Conservation (phyloP, 2,329 filamentous ascomycete genomes). For the Podosphaera fusca region DNA sequence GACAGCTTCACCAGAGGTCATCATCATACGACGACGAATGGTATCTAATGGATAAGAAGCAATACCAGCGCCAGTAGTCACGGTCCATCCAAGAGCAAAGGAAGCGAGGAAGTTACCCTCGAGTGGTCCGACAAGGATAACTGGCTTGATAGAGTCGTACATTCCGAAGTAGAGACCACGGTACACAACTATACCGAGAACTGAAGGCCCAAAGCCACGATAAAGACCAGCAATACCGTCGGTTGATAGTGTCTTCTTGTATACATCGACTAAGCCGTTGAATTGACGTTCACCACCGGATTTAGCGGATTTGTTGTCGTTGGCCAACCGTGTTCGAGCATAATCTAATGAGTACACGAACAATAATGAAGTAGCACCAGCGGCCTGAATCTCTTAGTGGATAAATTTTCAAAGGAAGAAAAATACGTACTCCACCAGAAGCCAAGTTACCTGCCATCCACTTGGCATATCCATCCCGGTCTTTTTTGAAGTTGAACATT, state of each 20-base stretch:
- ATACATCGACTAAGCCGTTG: constrained; percentile 98
- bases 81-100: constrained; percentile 93
- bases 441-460: constrained; percentile 99
- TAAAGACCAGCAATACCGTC: constrained; percentile 99
- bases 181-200: constrained; percentile 98
- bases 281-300: constrained; percentile 95
- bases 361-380: constrained; percentile 97
- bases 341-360: constrained; percentile 99
- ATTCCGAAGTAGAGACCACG: constrained; percentile 99
- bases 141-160: constrained; percentile 99
- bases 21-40: constrained; percentile 99
- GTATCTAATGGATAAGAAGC: constrained; percentile 99
- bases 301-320: constrained; percentile 98
- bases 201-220: constrained; percentile 99
- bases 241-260: constrained; percentile 98
- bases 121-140: constrained; percentile 74
- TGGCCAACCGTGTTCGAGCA: constrained; percentile 99
- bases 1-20: constrained; percentile 93
- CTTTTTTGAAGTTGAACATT: constrained; percentile 99
- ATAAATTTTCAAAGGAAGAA: neutral
- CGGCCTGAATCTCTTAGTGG: constrained; percentile 32
- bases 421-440: constrained; percentile 78
- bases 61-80: constrained; percentile 99
- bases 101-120: constrained; percentile 99
- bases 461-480: constrained; percentile 90